Percentiles rank a stretch among this genome's conserved stretches.
These are phyloP conservation scores for Mycena capillaripes DNA, from an alignment of 768 basidiomycete genomes.

Conservation along the genomic window DNA sequence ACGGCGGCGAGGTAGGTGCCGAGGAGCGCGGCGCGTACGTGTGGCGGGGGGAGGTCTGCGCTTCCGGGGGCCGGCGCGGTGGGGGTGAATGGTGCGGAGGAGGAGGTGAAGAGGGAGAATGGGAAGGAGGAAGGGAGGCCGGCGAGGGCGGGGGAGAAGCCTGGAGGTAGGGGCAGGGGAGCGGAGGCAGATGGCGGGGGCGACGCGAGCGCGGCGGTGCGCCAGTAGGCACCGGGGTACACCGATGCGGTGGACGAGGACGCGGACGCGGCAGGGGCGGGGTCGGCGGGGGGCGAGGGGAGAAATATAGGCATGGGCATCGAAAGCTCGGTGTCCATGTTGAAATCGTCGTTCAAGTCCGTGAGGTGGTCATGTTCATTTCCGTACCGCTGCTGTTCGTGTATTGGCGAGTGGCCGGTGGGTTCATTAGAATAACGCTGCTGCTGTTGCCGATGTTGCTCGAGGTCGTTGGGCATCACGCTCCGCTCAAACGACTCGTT, in stretches of 20 bases:
- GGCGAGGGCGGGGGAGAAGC: conserved; percentile 27
- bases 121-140: conserved; percentile 13
- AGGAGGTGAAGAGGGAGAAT: conserved; percentile 6
- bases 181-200: background rate
- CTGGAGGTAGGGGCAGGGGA: background rate
- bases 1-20: conserved; percentile 43
- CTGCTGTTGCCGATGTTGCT: background rate
- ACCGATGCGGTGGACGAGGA: background rate
- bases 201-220: conserved; percentile 23
- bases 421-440: background rate
- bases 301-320: conserved; percentile 6
- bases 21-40: conserved; percentile 42
- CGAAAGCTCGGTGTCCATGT: conserved; percentile 1
- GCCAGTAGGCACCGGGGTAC: conserved; percentile 27
- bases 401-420: background rate
- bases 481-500: conserved; percentile 38
- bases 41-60: conserved; percentile 44
- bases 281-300: conserved; percentile 32
- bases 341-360: background rate
- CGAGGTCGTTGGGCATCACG: background rate
- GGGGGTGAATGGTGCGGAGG: conserved; percentile 16
- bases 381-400: background rate
- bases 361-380: background rate
- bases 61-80: conserved; percentile 14
- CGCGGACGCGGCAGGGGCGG: conserved; percentile 8